Percentiles rank a stretch among this genome's conserved stretches.
These are phyloP conservation scores for Cucurbita maxima DNA, from an alignment of 306 rosid genomes.

Conservation along the genomic window DNA sequence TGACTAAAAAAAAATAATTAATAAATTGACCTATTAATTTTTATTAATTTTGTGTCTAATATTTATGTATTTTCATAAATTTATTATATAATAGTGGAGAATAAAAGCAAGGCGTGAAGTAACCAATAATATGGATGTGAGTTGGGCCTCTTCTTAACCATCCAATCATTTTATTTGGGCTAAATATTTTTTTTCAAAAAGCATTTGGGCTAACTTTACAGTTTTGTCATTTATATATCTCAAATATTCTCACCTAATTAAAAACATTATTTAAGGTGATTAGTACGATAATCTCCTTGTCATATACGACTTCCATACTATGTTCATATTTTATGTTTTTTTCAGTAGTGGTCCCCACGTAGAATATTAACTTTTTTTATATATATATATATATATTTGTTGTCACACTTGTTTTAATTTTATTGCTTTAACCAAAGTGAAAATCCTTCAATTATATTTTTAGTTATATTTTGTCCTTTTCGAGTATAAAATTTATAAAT, in stretches of 20 bases:
- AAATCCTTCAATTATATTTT: no score
- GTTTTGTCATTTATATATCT: neutral
- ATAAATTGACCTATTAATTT: neutral
- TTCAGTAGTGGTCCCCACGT: no score
- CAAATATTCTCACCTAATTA: neutral
- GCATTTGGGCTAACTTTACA: neutral
- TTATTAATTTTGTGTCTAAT: neutral
- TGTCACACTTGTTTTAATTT: no score
- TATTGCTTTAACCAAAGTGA: no score
- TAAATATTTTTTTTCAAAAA: neutral
- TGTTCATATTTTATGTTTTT: no score
- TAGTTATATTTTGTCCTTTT: neutral
- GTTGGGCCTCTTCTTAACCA: neutral
- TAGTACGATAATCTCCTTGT: neutral
- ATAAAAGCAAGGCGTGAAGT: no score
- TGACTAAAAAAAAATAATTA: neutral
- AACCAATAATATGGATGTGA: neutral
- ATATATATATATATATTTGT: no score
- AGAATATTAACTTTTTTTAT: no score
- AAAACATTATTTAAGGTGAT: neutral
- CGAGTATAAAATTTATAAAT: no score
- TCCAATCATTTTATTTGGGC: neutral
- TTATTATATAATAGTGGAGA: no score
- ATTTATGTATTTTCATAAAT: no score
- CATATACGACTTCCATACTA: no score